Percentiles rank a stretch among this genome's conserved stretches.
Conservation (phyloP, 371 early-diverging fungal species). For the Mucor indicus region DNA sequence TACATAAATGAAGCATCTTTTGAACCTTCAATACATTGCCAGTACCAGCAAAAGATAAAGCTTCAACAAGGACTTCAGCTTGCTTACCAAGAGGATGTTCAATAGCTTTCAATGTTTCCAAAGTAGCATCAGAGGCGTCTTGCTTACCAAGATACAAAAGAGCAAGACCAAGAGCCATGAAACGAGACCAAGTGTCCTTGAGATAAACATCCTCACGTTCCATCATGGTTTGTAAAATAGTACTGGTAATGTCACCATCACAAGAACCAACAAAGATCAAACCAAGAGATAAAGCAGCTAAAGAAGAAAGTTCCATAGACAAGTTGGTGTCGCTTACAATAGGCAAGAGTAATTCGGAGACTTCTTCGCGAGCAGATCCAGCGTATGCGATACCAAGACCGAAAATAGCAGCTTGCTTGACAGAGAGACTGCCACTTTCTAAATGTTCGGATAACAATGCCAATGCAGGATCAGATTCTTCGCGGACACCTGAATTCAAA, state of each 20-base stretch:
- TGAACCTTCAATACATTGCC: conserved; percentile 97
- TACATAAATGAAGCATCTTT: conserved; percentile 92
- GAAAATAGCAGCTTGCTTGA: conserved; percentile 65
- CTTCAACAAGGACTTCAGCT: conserved; percentile 84
- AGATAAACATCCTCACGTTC: conserved; percentile 85
- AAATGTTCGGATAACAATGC: conserved; percentile 89
- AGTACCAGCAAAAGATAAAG: conserved; percentile 89
- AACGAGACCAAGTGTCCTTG: conserved; percentile 80
- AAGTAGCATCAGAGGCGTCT: conserved; percentile 84
- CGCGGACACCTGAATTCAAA: conserved; percentile 83
- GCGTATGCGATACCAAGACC: conserved; percentile 96
- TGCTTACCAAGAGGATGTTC: conserved; percentile 89
- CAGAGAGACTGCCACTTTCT: conserved; percentile 46
- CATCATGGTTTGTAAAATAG: conserved; percentile 94
- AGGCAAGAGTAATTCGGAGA: conserved; percentile 81
- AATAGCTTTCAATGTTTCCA: conserved; percentile 94
- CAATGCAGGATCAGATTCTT: conserved; percentile 91
- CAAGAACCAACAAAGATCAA: conserved; percentile 90
- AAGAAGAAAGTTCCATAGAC: conserved; percentile 86
- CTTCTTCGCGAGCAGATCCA: conserved; percentile 84
- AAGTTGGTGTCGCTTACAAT: conserved; percentile 80
- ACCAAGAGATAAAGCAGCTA: conserved; percentile 91
- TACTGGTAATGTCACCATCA: conserved; percentile 88
- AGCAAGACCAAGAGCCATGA: conserved; percentile 91
- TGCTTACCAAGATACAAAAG: conserved; percentile 89